A percentile compares a stretch with the other conserved stretches of the same genome.
Conservation (phyloP, 2,329 filamentous ascomycete genomes). For the Canariomyces notabilis region DNA sequence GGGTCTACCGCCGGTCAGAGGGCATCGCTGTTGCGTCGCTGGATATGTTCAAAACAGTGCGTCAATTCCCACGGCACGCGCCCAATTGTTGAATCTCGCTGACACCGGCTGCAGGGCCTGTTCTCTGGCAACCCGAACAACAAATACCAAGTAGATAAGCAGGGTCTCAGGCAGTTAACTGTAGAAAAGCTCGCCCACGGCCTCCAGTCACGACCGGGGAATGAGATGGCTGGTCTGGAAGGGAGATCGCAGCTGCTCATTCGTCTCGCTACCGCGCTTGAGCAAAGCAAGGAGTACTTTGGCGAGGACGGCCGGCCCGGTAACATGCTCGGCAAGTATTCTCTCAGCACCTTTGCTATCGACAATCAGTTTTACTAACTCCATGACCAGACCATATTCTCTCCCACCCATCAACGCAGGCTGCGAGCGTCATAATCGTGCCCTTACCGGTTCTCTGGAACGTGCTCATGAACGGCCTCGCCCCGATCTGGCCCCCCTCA, state of each 20-base stretch:
- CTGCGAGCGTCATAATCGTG: conserved; percentile 81
- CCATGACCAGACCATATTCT: conserved; percentile 74
- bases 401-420: conserved; percentile 82
- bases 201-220: conserved; percentile 76
- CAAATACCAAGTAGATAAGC: conserved; percentile 84
- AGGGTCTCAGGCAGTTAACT: conserved; percentile 69
- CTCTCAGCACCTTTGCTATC: background rate
- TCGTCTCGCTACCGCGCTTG: conserved; percentile 68
- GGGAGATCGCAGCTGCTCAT: conserved; percentile 77
- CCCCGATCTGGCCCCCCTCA: conserved; percentile 81
- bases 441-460: conserved; percentile 85
- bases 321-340: conserved; percentile 77
- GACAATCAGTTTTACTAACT: conserved; percentile 20
- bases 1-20: conserved; percentile 77
- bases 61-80: conserved; percentile 13
- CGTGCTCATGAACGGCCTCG: conserved; percentile 80
- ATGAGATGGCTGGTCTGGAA: conserved; percentile 78
- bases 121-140: conserved; percentile 81
- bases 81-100: conserved; percentile 5
- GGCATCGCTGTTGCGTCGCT: conserved; percentile 71
- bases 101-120: conserved; percentile 48
- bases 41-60: conserved; percentile 85
- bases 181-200: conserved; percentile 71
- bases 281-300: conserved; percentile 74
- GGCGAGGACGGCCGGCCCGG: conserved; percentile 79